Evolutionary conservation across 108 stramenopile species (phyloP).

Genomic region (Conticribra guillardii): DNA sequence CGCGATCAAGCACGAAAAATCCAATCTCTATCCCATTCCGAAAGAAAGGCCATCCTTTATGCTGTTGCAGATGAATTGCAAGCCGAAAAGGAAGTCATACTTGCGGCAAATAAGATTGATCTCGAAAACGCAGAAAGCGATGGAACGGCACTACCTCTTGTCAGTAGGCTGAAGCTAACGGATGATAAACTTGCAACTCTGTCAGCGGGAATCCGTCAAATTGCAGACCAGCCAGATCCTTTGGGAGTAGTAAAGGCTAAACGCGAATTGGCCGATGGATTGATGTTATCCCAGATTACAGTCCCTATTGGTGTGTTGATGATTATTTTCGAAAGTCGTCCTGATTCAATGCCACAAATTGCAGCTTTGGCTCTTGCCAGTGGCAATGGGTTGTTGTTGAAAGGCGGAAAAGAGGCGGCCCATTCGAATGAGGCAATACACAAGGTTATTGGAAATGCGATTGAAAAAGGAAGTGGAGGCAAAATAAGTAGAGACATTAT

Average conservation of each 20-base stretch:
- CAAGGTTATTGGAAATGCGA: constrained; percentile 89
- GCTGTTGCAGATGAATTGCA: constrained; percentile 83
- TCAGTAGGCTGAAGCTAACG: constrained; percentile 89
- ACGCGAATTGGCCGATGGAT: constrained; percentile 90
- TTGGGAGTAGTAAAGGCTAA: constrained; percentile 81
- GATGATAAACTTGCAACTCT: constrained; percentile 89
- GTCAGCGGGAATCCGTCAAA: constrained; percentile 83
- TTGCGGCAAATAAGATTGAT: constrained; percentile 89
- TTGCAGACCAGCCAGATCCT: constrained; percentile 78
- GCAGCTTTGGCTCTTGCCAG: constrained; percentile 94
- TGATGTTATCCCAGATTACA: constrained; percentile 88
- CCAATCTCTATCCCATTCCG: constrained; percentile 67
- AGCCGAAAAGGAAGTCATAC: constrained; percentile 63
- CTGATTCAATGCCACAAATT: constrained; percentile 99
- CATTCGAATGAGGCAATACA: constrained; percentile 91
- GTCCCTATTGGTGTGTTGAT: constrained; percentile 97
- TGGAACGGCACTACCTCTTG: constrained; percentile 67
- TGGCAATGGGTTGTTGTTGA: constrained; percentile 96
- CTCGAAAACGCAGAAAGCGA: constrained; percentile 79
- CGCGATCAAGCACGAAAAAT: constrained; percentile 83
- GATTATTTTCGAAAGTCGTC: constrained; percentile 97
- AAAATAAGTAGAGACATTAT: constrained; percentile 87
- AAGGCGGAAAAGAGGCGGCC: constrained; percentile 97
- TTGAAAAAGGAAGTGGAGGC: constrained; percentile 86
- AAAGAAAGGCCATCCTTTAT: constrained; percentile 78